Percentiles rank a stretch among this genome's conserved stretches.
Evolutionary conservation across 305 asterid species (phyloP).

Genomic region (Fraxinus sp.): DNA sequence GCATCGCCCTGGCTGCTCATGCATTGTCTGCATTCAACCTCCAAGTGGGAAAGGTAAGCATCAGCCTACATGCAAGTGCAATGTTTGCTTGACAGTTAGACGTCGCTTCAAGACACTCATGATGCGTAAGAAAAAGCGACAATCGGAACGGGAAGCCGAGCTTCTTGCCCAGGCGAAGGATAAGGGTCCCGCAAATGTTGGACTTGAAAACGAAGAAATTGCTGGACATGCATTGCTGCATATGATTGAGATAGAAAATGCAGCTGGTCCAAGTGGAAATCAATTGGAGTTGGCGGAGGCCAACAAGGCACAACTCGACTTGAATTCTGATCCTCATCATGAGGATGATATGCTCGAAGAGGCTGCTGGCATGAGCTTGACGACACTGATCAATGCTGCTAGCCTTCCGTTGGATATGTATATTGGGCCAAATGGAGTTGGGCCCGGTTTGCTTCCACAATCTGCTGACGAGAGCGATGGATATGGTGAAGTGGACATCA

Average conservation of each 20-base stretch:
- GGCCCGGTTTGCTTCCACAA: constrained; percentile 24
- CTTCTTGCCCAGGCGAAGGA: constrained; percentile 47
- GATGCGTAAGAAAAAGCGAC: constrained; percentile 80
- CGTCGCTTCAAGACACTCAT: constrained; percentile 92
- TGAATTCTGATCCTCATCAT: constrained; percentile 72
- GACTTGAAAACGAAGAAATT: constrained; percentile 40
- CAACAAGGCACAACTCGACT: constrained; percentile 58
- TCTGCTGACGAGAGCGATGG: constrained; percentile 25
- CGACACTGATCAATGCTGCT: constrained; percentile 45
- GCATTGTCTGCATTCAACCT: constrained; percentile 98
- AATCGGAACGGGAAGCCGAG: constrained; percentile 70
- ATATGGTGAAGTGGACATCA: constrained; percentile 29
- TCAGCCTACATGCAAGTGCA: constrained; percentile 74
- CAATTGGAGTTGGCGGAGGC: constrained; percentile 37
- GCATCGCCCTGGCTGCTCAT: constrained; percentile 89
- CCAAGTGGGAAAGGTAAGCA: constrained; percentile 94
- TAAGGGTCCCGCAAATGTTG: constrained; percentile 25
- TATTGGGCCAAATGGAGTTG: constrained; percentile 33
- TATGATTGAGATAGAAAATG: constrained; percentile 35
- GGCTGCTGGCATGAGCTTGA: constrained; percentile 54
- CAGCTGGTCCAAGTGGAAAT: constrained; percentile 28
- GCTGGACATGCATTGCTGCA: constrained; percentile 43
- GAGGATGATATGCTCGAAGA: constrained; percentile 65
- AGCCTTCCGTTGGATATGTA: constrained; percentile 44
- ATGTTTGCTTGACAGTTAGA: constrained; percentile 72